Conservation (phyloP, 2,329 filamentous ascomycete species). For the Cercospora sojina region DNA sequence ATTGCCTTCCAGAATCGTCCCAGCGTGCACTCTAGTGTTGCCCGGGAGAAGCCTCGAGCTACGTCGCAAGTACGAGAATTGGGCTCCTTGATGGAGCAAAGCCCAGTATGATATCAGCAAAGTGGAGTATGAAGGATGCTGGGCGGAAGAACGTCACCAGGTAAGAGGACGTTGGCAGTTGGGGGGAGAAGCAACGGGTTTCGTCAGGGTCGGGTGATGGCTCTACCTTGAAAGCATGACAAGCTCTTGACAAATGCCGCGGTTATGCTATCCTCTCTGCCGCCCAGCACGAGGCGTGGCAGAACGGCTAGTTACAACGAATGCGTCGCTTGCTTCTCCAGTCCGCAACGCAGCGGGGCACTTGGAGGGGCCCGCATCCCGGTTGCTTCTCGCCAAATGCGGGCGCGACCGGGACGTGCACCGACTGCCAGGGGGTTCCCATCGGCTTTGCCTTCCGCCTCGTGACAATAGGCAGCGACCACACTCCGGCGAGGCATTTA, state of each 20-base stretch:
- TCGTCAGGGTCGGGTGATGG: slow-evolving; percentile 18
- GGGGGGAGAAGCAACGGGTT: not conserved
- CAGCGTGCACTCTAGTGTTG: not conserved
- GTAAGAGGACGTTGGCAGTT: not conserved
- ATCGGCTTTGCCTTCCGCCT: slow-evolving; percentile 1
- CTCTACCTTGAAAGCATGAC: slow-evolving; percentile 17
- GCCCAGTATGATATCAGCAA: slow-evolving; percentile 8
- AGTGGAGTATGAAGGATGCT: slow-evolving; percentile 27
- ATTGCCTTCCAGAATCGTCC: not conserved
- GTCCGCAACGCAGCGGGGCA: slow-evolving; percentile 11
- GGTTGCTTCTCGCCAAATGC: slow-evolving; percentile 1
- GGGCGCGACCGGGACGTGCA: not conserved
- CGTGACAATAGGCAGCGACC: not conserved
- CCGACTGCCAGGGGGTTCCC: not conserved
- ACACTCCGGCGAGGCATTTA: not conserved
- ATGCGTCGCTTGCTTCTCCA: slow-evolving; percentile 5
- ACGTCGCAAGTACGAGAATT: not conserved
- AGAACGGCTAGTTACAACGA: slow-evolving; percentile 16
- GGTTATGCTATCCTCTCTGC: slow-evolving; percentile 17
- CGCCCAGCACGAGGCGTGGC: slow-evolving; percentile 11
- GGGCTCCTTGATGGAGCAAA: slow-evolving; percentile 10
- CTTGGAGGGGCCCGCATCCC: slow-evolving; percentile 6
- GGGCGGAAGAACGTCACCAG: slow-evolving; percentile 5
- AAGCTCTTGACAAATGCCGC: slow-evolving; percentile 20
- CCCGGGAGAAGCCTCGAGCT: not conserved